A percentile compares a stretch with the other conserved stretches of the same genome.
These are phyloP conservation scores for Penicillium silybi DNA, from an alignment of 495 filamentous ascomycete genomes.

Conservation along the genomic window DNA sequence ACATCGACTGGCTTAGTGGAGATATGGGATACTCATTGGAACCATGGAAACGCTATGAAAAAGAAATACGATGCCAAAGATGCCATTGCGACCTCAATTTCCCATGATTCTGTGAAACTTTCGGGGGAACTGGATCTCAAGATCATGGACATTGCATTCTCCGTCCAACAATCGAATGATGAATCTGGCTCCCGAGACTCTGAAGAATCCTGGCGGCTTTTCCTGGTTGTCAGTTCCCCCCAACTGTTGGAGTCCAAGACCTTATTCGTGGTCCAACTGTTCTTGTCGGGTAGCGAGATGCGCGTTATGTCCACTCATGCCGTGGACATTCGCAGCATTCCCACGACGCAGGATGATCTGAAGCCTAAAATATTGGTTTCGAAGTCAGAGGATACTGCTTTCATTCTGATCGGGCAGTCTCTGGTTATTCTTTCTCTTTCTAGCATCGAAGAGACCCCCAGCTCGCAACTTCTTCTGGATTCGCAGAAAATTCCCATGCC, in stretches of 20 bases:
- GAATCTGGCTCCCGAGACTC: slow-evolving; percentile 9
- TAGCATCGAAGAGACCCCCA: slow-evolving; percentile 55
- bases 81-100: slow-evolving; percentile 29
- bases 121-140: slow-evolving; percentile 31
- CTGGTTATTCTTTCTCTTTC: slow-evolving; percentile 71
- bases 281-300: slow-evolving; percentile 22
- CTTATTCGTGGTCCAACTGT: slow-evolving; percentile 29
- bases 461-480: slow-evolving; percentile 64
- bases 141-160: slow-evolving; percentile 36
- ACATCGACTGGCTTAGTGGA: slow-evolving; percentile 72
- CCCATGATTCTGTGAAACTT: slow-evolving; percentile 14
- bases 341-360: slow-evolving; percentile 30
- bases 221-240: slow-evolving; percentile 25
- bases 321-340: slow-evolving; percentile 22
- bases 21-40: slow-evolving; percentile 82
- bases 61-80: slow-evolving; percentile 47
- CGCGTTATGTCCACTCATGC: slow-evolving; percentile 28
- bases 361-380: slow-evolving; percentile 75
- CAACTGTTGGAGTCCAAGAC: slow-evolving; percentile 16
- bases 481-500: slow-evolving; percentile 50
- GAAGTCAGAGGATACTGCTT: slow-evolving; percentile 71
- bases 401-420: slow-evolving; percentile 71
- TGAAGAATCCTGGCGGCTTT: slow-evolving; percentile 31
- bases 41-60: slow-evolving; percentile 59
- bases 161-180: slow-evolving; percentile 15